Base-by-base conservation (phyloP, 192 early-diverging fungal genomes). In the Umbelopsis sp. region DNA sequence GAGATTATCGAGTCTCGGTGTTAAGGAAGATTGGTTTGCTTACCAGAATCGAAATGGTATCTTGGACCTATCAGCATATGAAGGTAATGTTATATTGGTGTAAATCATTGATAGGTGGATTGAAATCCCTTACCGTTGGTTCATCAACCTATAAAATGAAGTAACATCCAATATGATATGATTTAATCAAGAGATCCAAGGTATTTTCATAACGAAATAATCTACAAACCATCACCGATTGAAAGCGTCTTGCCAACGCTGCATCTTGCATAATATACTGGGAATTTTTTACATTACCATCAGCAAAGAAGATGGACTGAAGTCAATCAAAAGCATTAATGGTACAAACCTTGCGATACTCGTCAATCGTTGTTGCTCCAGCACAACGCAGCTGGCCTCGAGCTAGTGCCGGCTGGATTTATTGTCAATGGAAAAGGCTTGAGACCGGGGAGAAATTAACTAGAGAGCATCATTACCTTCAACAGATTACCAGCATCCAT, bases 401-500 rank as follows among this genome's bases (percentile, higher is more conserved):
- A 16, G 93, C 90, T 45, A 94, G 79, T 20, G 90, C 90, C 2
- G 93, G 93, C 84, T 83, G 26, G 10, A 59, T 20, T 12, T 0
- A 20, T 17, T 24, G 43, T 49, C 22, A 72, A 20, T 65, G 8
- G n/a, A 41, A 41, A 47, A 45, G n/a, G 4, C 22, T 21, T 72
- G 22, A 56, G 22, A 44, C 10, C n/a, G 14, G 10, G 45, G 34
- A 49, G 1, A 25, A 25, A 38, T 12, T 5, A 65, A 51, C 1
- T 25, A 44, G 1, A 44, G 1, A n/a, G 32, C 26, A 0, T 25
- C 2, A 17, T 53, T 73, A 81, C 80, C 74, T 94, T 94, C n/a
- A 94, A 81, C 74, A 93, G 71, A 65, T 94, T 94, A 45, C 86
- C 88, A 20, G 89, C 91, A 68, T 94, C 92, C 86, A 94, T 91